phyloP scores from a whole-genome alignment of 306 rosid genomes.

The Gastrolobium villosum region DNA sequence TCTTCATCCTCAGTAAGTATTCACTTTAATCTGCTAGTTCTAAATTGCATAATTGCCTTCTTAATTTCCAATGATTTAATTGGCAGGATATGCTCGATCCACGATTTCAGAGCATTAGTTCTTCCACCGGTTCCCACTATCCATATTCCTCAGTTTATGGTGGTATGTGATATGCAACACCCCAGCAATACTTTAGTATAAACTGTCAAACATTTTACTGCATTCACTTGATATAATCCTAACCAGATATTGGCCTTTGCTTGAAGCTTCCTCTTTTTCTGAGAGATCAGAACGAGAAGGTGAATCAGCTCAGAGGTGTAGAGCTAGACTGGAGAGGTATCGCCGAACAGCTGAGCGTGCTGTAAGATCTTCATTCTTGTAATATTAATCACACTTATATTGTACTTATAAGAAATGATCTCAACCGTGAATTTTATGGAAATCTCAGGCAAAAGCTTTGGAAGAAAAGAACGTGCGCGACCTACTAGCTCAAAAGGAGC shows the following conservation, averaged over 20 bases:
- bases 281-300: slow-evolving; percentile 80
- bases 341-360: slow-evolving; percentile 95
- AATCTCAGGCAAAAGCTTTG: slow-evolving; percentile 88
- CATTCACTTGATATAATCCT: slow-evolving; percentile 45
- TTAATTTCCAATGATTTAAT: slow-evolving; percentile 43
- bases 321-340: slow-evolving; percentile 94
- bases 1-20: slow-evolving; percentile 75
- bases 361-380: slow-evolving; percentile 62
- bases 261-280: slow-evolving; percentile 60
- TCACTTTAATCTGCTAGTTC: slow-evolving; percentile 28
- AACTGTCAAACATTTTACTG: slow-evolving; percentile 33
- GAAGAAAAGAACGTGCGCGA: slow-evolving; percentile 91
- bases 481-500: slow-evolving; percentile 87
- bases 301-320: slow-evolving; percentile 96
- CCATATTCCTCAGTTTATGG: slow-evolving; percentile 65
- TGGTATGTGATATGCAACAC: slow-evolving; percentile 59
- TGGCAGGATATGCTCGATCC: slow-evolving; percentile 73
- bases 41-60: slow-evolving; percentile 40
- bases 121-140: slow-evolving; percentile 62
- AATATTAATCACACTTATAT: slow-evolving; percentile 6
- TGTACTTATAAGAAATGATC: slow-evolving; percentile 34
- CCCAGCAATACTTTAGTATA: slow-evolving; percentile 35
- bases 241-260: slow-evolving; percentile 38
- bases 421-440: slow-evolving; percentile 48
- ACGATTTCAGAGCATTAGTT: slow-evolving; percentile 58